A percentile compares a stretch with the other conserved stretches of the same genome.
Evolutionary conservation across 805 yeast species (phyloP).

Genomic region (Saturnispora diversa): DNA sequence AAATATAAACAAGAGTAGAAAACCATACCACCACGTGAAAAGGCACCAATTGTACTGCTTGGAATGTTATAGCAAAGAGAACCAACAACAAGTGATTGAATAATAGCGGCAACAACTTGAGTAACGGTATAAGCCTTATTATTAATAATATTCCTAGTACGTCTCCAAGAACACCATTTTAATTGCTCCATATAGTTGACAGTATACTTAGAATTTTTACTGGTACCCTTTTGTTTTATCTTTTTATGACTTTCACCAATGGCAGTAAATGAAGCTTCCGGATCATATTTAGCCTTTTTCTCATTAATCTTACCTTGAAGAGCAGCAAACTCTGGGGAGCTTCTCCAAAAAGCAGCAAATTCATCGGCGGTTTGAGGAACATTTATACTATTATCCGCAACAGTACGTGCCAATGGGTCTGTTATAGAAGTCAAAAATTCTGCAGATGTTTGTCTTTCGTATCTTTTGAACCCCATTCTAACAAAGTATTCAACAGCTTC

Average conservation of each 20-base stretch:
- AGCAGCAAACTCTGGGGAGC: slow-evolving; percentile 43
- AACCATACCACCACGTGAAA: slow-evolving; percentile 50
- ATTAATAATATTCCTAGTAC: slow-evolving; percentile 45
- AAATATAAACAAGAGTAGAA: slow-evolving; percentile 54
- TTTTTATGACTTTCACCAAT: slow-evolving; percentile 26
- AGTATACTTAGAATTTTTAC: slow-evolving; percentile 31
- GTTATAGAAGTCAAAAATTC: slow-evolving; percentile 24
- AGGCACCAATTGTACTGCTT: slow-evolving; percentile 23
- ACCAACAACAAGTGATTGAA: slow-evolving; percentile 52
- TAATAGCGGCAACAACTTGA: slow-evolving; percentile 41
- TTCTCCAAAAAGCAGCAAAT: slow-evolving; percentile 52
- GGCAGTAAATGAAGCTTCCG: slow-evolving; percentile 29
- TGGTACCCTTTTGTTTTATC: slow-evolving; percentile 35
- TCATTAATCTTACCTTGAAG: slow-evolving; percentile 31
- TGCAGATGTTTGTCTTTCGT: slow-evolving; percentile 19
- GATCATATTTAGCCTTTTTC: slow-evolving; percentile 26
- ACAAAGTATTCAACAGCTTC: slow-evolving; percentile 51
- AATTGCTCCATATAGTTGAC: slow-evolving; percentile 44
- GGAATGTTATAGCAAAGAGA: slow-evolving; percentile 32
- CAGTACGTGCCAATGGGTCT: slow-evolving; percentile 11
- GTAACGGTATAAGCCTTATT: slow-evolving; percentile 47
- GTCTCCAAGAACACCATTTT: slow-evolving; percentile 44
- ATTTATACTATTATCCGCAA: slow-evolving; percentile 9
- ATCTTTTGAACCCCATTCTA: slow-evolving; percentile 47
- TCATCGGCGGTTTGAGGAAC: slow-evolving; percentile 55